phyloP scores from a whole-genome alignment of 176 grass and related monocot genomes.

The Musa acuminata region DNA sequence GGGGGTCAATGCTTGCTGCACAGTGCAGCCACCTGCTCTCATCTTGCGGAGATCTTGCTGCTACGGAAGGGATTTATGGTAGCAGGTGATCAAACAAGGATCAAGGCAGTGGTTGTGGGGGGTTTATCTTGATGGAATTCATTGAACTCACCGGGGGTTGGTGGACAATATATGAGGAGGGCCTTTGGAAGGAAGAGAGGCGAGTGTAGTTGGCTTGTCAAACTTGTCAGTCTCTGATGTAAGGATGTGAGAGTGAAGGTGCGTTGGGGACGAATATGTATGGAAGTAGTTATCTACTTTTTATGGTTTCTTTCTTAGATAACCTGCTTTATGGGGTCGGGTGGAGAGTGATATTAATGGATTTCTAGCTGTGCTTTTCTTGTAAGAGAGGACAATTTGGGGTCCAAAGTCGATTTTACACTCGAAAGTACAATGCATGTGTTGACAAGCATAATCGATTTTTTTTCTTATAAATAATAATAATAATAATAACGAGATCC shows the following conservation, averaged over 20 bases:
- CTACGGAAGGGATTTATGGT: not conserved
- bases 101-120: not conserved
- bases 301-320: not conserved
- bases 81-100: not conserved
- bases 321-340: conserved; percentile 18
- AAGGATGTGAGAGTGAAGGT: too few species aligned
- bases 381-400: conserved; percentile 57
- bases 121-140: not conserved
- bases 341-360: conserved; percentile 28
- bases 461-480: not conserved
- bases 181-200: not conserved
- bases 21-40: conserved; percentile 78
- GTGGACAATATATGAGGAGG: not conserved
- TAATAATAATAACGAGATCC: not conserved
- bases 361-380: conserved; percentile 68
- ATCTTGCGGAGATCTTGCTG: conserved; percentile 20
- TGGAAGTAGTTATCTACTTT: not conserved
- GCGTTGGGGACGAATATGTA: too few species aligned
- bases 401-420: conserved; percentile 63
- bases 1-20: conserved; percentile 67
- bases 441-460: conserved; percentile 69
- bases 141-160: not conserved
- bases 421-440: conserved; percentile 61
- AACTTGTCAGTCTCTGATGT: not conserved
- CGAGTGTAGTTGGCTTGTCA: not conserved